phyloP scores from a whole-genome alignment of 176 grass and related monocot genomes.

The Cenchrus americanus region DNA sequence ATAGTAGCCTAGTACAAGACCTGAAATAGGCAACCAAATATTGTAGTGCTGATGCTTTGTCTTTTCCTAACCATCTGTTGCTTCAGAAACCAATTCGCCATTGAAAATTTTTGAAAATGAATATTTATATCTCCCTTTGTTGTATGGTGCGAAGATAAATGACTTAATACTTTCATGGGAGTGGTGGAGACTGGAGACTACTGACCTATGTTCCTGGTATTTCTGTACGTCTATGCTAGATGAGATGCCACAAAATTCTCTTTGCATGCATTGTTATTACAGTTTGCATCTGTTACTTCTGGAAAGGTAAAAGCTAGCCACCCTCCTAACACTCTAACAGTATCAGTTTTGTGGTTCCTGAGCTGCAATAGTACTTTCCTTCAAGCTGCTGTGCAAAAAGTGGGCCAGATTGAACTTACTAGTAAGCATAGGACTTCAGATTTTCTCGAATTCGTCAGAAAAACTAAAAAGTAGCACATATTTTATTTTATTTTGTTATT shows the following conservation, averaged over 20 bases:
- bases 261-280: no score
- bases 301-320: background rate
- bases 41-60: constrained; percentile 48
- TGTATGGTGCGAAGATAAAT: constrained; percentile 87
- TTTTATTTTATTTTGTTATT: constrained; percentile 17
- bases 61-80: constrained; percentile 28
- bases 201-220: constrained; percentile 80
- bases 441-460: background rate
- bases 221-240: constrained; percentile 15
- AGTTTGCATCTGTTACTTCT: background rate
- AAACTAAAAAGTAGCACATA: background rate
- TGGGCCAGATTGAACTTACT: background rate
- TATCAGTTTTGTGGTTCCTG: background rate
- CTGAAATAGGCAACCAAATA: constrained; percentile 41
- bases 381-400: background rate
- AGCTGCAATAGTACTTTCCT: background rate
- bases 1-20: no score
- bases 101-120: constrained; percentile 66
- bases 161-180: constrained; percentile 78
- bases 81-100: constrained; percentile 77
- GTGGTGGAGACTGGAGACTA: constrained; percentile 81
- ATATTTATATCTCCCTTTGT: constrained; percentile 64
- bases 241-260: background rate
- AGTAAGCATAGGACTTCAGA: background rate
- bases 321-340: no score